Conservation (phyloP, 768 basidiomycete genomes). For the Macrolepiota fuliginosa region DNA sequence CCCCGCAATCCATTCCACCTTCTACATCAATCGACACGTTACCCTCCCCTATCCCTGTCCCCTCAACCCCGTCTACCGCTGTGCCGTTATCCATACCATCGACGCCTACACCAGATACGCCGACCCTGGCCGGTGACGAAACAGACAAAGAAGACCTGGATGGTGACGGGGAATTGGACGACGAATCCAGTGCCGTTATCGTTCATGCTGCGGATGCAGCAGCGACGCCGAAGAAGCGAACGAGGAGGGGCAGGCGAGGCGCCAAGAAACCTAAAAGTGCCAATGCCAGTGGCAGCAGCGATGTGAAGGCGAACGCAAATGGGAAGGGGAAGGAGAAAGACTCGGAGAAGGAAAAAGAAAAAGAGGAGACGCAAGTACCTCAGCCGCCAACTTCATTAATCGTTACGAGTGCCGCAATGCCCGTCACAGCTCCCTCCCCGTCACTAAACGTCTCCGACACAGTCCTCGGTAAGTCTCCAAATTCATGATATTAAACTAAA, state of each 20-base stretch:
- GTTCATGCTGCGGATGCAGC: slow-evolving; percentile 14
- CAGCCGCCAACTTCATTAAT: slow-evolving; percentile 21
- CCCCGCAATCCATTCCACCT: too few species aligned
- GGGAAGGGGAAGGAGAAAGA: slow-evolving; percentile 18
- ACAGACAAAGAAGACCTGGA: slow-evolving; percentile 49
- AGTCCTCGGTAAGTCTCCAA: slow-evolving; percentile 56
- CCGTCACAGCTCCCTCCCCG: slow-evolving; percentile 28
- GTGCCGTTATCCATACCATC: not conserved
- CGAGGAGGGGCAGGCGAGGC: slow-evolving; percentile 48
- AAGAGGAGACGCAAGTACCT: slow-evolving; percentile 24
- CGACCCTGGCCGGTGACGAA: slow-evolving; percentile 38
- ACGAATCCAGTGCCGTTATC: slow-evolving; percentile 25
- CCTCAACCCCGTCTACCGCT: not conserved
- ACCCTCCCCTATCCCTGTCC: not conserved
- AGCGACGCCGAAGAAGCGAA: slow-evolving; percentile 41
- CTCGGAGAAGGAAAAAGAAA: slow-evolving; percentile 23
- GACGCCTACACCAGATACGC: not conserved
- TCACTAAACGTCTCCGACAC: slow-evolving; percentile 72
- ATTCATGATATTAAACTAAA: not conserved
- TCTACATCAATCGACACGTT: not conserved
- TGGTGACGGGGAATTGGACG: slow-evolving; percentile 13
- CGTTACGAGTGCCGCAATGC: slow-evolving; percentile 23
- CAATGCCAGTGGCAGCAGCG: slow-evolving; percentile 19
- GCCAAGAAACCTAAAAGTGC: slow-evolving; percentile 46
- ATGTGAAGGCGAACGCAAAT: slow-evolving; percentile 36